Percentiles rank a stretch among this genome's conserved stretches.
Conservation (phyloP, 352 stramenopile species). For the Phytopythium delawarense region DNA sequence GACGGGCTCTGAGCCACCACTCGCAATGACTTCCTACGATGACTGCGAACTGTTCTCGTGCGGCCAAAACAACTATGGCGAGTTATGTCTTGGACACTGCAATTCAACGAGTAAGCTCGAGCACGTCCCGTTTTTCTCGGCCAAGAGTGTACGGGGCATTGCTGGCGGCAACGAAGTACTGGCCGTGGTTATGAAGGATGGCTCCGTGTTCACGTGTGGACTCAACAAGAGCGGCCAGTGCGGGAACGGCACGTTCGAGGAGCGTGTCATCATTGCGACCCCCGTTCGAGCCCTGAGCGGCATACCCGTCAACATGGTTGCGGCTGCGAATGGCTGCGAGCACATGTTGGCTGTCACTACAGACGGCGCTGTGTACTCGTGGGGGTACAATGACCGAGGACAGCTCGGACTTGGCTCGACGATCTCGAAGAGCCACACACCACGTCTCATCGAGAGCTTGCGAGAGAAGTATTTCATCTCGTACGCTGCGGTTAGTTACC, state of each 20-base stretch:
- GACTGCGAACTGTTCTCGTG: slow-evolving; percentile 86
- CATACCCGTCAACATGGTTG: slow-evolving; percentile 64
- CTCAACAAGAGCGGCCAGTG: slow-evolving; percentile 89
- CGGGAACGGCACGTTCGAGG: slow-evolving; percentile 84
- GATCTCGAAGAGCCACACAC: slow-evolving; percentile 85
- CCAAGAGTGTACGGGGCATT: slow-evolving; percentile 70
- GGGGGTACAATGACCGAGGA: slow-evolving; percentile 85
- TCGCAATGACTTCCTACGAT: slow-evolving; percentile 37
- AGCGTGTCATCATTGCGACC: slow-evolving; percentile 72
- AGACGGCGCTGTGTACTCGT: slow-evolving; percentile 78
- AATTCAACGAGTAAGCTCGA: slow-evolving; percentile 86
- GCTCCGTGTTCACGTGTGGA: slow-evolving; percentile 70
- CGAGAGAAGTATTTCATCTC: slow-evolving; percentile 81
- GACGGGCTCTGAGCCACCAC: too few species aligned
- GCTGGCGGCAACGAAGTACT: slow-evolving; percentile 83
- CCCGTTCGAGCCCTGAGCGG: slow-evolving; percentile 66
- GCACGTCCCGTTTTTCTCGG: slow-evolving; percentile 80
- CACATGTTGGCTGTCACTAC: slow-evolving; percentile 83
- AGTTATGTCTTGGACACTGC: slow-evolving; percentile 82
- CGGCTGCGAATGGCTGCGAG: slow-evolving; percentile 80
- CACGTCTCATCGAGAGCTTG: slow-evolving; percentile 73
- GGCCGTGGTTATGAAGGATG: slow-evolving; percentile 82
- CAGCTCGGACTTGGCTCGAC: slow-evolving; percentile 81
- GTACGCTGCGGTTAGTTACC: slow-evolving; percentile 78
- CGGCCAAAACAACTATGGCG: slow-evolving; percentile 88